Base-by-base conservation (phyloP, 2,329 filamentous ascomycete species). In the Fusarium nodosum region DNA sequence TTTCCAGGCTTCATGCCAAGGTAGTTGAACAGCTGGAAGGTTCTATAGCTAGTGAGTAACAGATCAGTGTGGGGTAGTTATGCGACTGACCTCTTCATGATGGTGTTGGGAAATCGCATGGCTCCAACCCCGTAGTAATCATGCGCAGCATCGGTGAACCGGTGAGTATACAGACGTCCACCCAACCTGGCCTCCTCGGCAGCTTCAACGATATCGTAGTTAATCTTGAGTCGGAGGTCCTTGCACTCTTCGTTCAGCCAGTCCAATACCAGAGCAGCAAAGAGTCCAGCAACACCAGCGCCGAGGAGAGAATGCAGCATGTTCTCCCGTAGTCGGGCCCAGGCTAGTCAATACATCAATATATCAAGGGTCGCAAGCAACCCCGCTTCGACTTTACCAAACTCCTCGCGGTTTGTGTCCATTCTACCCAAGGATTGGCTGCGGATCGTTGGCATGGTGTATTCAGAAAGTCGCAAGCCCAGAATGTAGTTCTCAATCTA, bases 401-500 rank as follows among this genome's bases (percentile, higher is more conserved):
- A 66, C 75, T 87, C 13, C 83, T 2, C 79, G 83, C 0, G 85
- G 84, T 7, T 87, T 87, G 72, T 87, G 18, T 86, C 84, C 6
- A 78, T 87, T 55, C 85, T 89, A 0, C 77, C 78, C 18, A 82
- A 85, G 22, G 84, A 86, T 76, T 87, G 84, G 83, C 76, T 86
- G 11, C 82, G 84, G 1, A 79, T 87, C 8, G 80, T 85, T 22
- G 80, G 86, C 66, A 72, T 71, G 45, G 80, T 82, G 24, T 84
- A 85, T 39, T 74, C 78, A 3, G 80, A 81, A 57, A 82, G 83
- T 80, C 65, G 81, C 85, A 16, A 87, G 87, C 71, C 85, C 85
- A 2, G 85, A 87, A 67, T 76, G 87, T 38, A 85, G 85, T 0
- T 87, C 87, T 66, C 85, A 87, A 65, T 87, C 88, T 66, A 86